phyloP scores from a whole-genome alignment of 2,329 filamentous ascomycete species.

The Fusarium lyarnte region DNA sequence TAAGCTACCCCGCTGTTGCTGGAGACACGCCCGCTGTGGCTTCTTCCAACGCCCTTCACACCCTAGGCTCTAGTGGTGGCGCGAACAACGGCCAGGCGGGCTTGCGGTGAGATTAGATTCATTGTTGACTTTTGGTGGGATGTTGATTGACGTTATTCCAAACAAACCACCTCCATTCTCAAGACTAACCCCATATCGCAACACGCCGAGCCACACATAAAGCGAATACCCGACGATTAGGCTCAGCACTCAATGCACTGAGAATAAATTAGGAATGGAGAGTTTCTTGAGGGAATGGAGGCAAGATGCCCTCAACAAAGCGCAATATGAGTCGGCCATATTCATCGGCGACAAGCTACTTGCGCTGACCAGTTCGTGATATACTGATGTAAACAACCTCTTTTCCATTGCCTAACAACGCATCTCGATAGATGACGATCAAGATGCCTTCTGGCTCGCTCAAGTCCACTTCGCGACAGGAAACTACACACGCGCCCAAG shows the following conservation, averaged over 20 bases:
- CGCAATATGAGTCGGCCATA: constrained; percentile 95
- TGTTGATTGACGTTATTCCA: constrained; percentile 26
- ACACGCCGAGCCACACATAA: neutral
- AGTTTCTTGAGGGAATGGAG: constrained; percentile 93
- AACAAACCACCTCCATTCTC: constrained; percentile 28
- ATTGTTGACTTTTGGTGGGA: constrained; percentile 39
- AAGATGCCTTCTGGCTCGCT: constrained; percentile 97
- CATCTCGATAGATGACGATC: constrained; percentile 76
- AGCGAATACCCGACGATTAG: neutral
- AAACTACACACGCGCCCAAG: constrained; percentile 91
- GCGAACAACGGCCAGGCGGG: constrained; percentile 2
- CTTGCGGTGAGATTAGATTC: constrained; percentile 16
- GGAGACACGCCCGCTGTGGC: constrained; percentile 38
- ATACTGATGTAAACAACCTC: neutral
- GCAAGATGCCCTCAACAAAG: constrained; percentile 93
- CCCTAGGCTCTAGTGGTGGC: constrained; percentile 22
- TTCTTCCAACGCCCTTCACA: constrained; percentile 32
- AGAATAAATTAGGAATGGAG: constrained; percentile 71
- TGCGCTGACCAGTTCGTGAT: constrained; percentile 83
- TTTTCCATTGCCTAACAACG: constrained; percentile 4
- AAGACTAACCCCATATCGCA: neutral
- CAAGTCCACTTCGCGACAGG: constrained; percentile 96
- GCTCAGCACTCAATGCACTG: neutral
- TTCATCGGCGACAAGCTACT: constrained; percentile 98
- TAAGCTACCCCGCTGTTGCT: constrained; percentile 46